A percentile compares a stretch with the other conserved stretches of the same genome.
Conservation (phyloP, 352 stramenopile species). For the Pythium myriotylum region DNA sequence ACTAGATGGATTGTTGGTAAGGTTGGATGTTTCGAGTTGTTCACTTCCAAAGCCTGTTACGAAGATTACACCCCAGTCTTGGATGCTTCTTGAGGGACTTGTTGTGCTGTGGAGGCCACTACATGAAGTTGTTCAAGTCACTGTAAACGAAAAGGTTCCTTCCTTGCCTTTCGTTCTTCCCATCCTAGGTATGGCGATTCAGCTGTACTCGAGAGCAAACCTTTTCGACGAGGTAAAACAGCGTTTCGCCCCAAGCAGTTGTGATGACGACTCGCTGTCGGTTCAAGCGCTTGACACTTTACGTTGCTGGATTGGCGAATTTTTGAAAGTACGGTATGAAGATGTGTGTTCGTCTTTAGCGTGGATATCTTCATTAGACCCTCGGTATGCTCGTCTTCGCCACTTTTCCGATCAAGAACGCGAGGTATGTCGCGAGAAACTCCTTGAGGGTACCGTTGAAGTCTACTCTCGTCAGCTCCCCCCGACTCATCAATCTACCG, state of each 20-base stretch:
- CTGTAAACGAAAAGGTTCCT: constrained; percentile 35
- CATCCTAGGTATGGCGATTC: constrained; percentile 37
- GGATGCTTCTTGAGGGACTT: constrained; percentile 40
- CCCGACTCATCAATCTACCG: constrained; percentile 5
- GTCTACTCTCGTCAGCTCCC: constrained; percentile 35
- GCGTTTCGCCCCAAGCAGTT: constrained; percentile 5
- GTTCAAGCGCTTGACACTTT: constrained; percentile 20
- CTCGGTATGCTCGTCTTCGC: constrained; percentile 44
- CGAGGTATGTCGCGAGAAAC: constrained; percentile 26
- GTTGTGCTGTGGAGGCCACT: constrained; percentile 44
- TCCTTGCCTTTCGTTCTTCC: constrained; percentile 44
- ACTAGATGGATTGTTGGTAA: constrained; percentile 11
- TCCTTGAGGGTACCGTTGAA: constrained; percentile 25
- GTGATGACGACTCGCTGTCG: not conserved
- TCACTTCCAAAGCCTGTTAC: not conserved
- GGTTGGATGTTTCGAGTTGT: not conserved
- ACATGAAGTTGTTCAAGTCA: constrained; percentile 44
- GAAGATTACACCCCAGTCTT: constrained; percentile 5
- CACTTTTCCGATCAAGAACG: constrained; percentile 45
- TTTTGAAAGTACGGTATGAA: constrained; percentile 20
- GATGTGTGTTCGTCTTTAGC: constrained; percentile 24
- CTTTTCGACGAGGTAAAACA: constrained; percentile 33
- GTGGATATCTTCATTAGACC: constrained; percentile 52
- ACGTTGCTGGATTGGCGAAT: constrained; percentile 12
- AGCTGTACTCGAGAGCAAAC: constrained; percentile 33